Evolutionary conservation across 768 basidiomycete species (phyloP), one percentile per base, ranked within the genome.

Genomic region (Xerocomellus amylosporus): DNA sequence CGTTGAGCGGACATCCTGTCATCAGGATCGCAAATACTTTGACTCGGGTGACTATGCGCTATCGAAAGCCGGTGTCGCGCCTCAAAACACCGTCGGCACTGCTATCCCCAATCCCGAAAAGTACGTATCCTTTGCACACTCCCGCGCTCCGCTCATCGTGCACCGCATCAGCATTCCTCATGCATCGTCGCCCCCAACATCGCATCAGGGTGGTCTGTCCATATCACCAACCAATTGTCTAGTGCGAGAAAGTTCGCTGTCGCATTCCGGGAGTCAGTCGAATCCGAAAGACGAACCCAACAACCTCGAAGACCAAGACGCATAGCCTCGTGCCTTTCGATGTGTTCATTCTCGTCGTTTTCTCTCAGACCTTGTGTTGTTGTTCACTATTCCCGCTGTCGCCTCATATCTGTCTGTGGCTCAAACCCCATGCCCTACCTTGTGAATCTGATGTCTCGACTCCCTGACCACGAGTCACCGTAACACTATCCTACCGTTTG

Each of bases 31-130:
- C 66, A 98, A 98, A 74, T 99, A 93, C 76, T 99, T 99, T 72
- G 97, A 98, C 75, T 98, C 96, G 52, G 97, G 97, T 54, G 97
- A 99, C 72, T 98, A 98, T 67, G 95, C 95, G 30, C 79, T 99
- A 61, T 93, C 93, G 47, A 98, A 98, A 73, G 97, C 97, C 3
- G 90, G 97, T 26, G 86, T 88, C 44, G 80, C 87, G n/a, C 87
- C 91, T 45, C 90, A 92, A 71, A 90, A 80, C 59, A 80, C 84
- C 3, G 93, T 98, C 51, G 97, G 97, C 28, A 98, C 95, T 9
- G 91, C 93, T 34, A 98, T 98, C 61, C 96, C 97, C n/a, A 94
- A 90, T 72, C 95, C 97, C 28, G 92, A 98, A 74, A 92, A 91
- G 94, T 96, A 67, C 58, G 90, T 76, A 46, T 31, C 9, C 0